Base-by-base conservation (phyloP, 83 land plant species). In the Isoetes engelmannii region DNA sequence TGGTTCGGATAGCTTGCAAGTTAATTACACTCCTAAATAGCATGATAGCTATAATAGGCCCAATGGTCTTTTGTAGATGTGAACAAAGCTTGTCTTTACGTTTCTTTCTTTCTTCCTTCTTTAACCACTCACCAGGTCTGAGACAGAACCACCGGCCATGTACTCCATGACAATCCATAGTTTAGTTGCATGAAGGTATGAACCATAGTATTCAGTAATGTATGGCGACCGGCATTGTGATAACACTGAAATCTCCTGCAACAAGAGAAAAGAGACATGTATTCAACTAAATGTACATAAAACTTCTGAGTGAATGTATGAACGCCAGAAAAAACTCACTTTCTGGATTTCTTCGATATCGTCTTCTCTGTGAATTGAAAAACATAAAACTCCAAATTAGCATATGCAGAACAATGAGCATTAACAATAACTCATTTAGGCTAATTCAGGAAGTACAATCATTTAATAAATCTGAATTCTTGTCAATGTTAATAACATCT, bases 81-180 rank as follows among this genome's bases (percentile, higher is more conserved):
- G 37, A 28, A 28, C 37, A 28, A 28, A 28, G 37, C 37, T 28
- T 28, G 37, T 28, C 37, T 28, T 28, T 28, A 28, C 37, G 37
- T 28, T 28, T 28, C 37, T 28, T 28, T 28, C 37, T 28, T 28
- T 28, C 37, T 28, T 28, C 37, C 37, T 28, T 2, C 37, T 28
- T 28, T 28, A 28, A 28, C 37, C 37, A 80, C 89, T 47, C 81
- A 94, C 99, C 68, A 94, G 81, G 68, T 94, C 99, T 47, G 97
- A 90, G 65, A 94, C 99, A 82, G 99, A 94, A 65, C 99, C 99
- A 74, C 99, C 99, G 72, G 99, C 99, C 99, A 94, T 91, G 76
- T 88, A 94, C 69, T 94, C 99, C 99, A 94, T 94, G 47, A 94
- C 82, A 69, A 94, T 94, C 89, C 87, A 94, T 63, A 94, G 68